Base-by-base conservation (phyloP, 345 rosid species). In the Hibiscus mutabilis region DNA sequence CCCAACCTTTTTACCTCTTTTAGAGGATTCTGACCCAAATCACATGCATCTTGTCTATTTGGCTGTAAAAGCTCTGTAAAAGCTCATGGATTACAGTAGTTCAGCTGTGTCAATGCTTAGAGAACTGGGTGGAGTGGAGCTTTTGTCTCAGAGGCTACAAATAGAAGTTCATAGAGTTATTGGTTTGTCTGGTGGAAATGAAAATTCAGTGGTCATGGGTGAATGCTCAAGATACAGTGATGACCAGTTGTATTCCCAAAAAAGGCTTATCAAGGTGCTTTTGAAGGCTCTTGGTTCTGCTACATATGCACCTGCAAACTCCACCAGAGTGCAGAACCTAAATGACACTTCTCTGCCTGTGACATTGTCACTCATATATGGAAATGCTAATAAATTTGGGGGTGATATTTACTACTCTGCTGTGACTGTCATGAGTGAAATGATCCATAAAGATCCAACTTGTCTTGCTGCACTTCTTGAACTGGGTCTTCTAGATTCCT, bases 241-340 rank as follows among this genome's bases (percentile, higher is more conserved):
- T 74, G 95, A 91, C 76, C 84, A 77, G 69, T 62, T 86, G 72
- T 80, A 68, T 60, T 80, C 88, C 2, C 95, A 91, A 77, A 94
- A 94, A 88, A 88, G 98, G 82, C 95, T 94, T 73, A 85, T 94
- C 73, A 94, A 88, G 86, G 96, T 91, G 73, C 86, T 90, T 63
- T 75, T 94, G 83, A 94, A 91, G 89, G 96, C 96, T 14, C 93
- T 94, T 68, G 98, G 97, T 55, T 94, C 97, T 76, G 95, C 98
- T 62, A 90, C 96, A 27, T 88, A 86, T 84, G 81, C 93, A 56
- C 93, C 96, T 55, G 76, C 96, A 51, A 86, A 86, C 77, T 81
- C 89, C 69, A 78, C 80, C 58, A 84, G 96, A 77, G 79, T 89
- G 21, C 88, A 83, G 59, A 87, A 81, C 59, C 87, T 92, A 55